Conservation (phyloP, 192 early-diverging fungal species). For the Backusella psychrophila region DNA sequence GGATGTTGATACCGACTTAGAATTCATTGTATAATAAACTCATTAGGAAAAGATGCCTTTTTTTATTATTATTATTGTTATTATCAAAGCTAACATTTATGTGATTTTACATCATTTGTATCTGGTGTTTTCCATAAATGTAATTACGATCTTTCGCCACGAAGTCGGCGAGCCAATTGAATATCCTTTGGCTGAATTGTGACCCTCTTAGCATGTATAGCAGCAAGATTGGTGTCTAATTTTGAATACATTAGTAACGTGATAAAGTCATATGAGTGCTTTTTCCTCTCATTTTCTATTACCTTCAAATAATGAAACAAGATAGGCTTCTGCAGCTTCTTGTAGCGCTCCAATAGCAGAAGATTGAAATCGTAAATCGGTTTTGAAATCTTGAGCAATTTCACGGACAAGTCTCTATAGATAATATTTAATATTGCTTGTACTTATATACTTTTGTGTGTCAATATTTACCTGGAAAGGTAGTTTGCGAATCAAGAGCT, state of each 20-base stretch:
- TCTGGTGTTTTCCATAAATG: background rate
- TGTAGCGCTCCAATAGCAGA: slow-evolving; percentile 99
- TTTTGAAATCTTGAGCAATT: slow-evolving; percentile 99
- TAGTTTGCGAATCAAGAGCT: slow-evolving; percentile 90
- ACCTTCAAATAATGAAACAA: slow-evolving; percentile 66
- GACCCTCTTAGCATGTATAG: slow-evolving; percentile 97
- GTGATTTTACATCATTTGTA: background rate
- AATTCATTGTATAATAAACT: background rate
- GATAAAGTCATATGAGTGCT: background rate
- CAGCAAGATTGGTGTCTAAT: slow-evolving; percentile 97
- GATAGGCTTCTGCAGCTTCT: slow-evolving; percentile 96
- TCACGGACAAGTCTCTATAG: slow-evolving; percentile 88
- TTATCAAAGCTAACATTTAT: background rate
- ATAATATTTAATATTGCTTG: background rate
- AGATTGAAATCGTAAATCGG: slow-evolving; percentile 98
- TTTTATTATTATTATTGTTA: background rate
- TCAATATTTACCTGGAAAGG: slow-evolving; percentile 70
- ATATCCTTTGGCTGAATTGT: slow-evolving; percentile 99
- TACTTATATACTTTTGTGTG: background rate
- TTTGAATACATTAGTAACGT: background rate
- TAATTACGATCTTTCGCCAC: slow-evolving; percentile 83
- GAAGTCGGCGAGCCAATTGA: slow-evolving; percentile 96
- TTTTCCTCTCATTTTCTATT: background rate
- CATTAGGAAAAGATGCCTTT: background rate
- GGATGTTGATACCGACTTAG: slow-evolving; percentile 12